Percentiles rank a stretch among this genome's conserved stretches.
Conservation (phyloP, 2,329 filamentous ascomycete species). For the Orbilia javanica region DNA sequence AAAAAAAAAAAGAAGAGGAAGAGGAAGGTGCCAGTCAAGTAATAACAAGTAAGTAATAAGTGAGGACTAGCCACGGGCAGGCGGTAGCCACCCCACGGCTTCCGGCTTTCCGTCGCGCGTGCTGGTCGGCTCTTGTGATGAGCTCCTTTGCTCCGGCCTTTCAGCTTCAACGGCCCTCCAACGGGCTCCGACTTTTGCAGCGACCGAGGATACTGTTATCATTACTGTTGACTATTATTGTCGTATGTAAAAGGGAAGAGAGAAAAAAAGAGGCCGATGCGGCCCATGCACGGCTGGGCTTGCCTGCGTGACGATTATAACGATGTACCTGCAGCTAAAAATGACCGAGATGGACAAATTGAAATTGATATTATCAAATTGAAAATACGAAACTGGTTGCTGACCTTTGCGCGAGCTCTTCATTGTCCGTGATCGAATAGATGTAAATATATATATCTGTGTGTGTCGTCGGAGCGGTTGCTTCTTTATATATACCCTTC, state of each 20-base stretch:
- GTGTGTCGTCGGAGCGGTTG: no score
- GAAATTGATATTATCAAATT: not conserved
- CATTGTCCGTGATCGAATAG: not conserved
- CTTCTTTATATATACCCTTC: no score
- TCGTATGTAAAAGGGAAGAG: not conserved
- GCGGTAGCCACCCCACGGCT: conserved; percentile 35
- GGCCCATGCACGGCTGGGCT: not conserved
- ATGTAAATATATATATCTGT: not conserved
- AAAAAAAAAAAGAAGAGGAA: no score
- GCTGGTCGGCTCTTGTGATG: conserved; percentile 43
- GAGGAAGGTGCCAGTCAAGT: not conserved
- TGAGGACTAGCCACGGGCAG: conserved; percentile 5
- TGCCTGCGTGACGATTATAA: no score
- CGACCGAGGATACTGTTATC: not conserved
- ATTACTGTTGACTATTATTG: no score
- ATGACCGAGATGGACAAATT: not conserved
- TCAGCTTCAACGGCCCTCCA: not conserved
- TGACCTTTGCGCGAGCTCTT: conserved; percentile 18
- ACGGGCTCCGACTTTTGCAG: not conserved
- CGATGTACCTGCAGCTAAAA: not conserved
- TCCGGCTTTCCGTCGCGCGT: conserved; percentile 43
- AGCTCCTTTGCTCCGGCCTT: conserved; percentile 53
- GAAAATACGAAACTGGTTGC: not conserved
- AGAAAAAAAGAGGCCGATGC: conserved; percentile 4
- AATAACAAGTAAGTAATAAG: not conserved